Conservation (phyloP, 2,329 filamentous ascomycete species). For the Celoporthe dispersa region DNA sequence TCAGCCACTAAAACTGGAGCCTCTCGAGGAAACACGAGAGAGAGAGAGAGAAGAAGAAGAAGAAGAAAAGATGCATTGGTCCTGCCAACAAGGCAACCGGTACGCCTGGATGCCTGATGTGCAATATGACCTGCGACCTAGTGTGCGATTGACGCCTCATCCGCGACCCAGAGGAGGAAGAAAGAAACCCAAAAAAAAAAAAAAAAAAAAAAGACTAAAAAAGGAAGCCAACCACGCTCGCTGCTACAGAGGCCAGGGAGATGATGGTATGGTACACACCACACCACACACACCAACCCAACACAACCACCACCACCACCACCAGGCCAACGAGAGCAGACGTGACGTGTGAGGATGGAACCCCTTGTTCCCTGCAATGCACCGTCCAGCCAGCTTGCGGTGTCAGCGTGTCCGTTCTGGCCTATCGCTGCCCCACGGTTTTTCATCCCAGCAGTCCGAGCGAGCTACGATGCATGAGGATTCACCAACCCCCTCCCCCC, state of each 20-base stretch:
- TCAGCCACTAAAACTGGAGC: background rate
- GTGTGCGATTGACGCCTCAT: background rate
- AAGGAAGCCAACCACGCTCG: background rate
- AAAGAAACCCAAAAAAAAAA: no score
- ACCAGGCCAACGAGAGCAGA: constrained; percentile 5
- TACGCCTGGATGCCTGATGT: background rate
- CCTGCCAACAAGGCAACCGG: background rate
- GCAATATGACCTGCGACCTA: background rate
- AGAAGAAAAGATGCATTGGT: background rate
- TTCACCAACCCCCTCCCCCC: background rate
- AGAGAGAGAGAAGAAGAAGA: background rate
- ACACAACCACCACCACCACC: background rate
- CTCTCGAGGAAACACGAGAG: background rate
- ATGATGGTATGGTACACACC: background rate
- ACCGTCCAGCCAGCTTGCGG: background rate
- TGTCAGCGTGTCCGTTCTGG: background rate
- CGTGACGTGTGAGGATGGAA: constrained; percentile 1
- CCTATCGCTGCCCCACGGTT: background rate
- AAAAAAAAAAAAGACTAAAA: background rate
- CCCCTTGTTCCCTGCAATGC: constrained; percentile 7
- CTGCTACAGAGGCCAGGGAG: background rate
- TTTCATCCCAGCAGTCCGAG: background rate
- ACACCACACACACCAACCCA: background rate
- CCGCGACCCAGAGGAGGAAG: background rate
- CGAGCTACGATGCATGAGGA: background rate